Evolutionary conservation across 2,329 filamentous ascomycete genomes (phyloP).

Genomic region (Zymoseptoria brevis): DNA sequence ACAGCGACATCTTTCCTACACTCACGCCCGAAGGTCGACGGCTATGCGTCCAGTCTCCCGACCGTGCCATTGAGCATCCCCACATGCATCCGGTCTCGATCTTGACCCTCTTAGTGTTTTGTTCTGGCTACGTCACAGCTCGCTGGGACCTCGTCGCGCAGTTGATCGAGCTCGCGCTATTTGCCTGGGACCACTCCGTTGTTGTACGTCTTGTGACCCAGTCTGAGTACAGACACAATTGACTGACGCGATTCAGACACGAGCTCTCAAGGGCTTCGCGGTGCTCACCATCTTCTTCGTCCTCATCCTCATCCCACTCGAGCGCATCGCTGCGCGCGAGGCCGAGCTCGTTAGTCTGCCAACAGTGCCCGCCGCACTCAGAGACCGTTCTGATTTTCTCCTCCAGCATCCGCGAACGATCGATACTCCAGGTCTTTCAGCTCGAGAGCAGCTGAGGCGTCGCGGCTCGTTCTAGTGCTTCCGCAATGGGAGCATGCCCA

Average conservation of each 20-base stretch:
- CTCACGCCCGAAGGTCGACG: neutral
- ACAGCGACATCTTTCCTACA: neutral
- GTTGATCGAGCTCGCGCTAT: constrained; percentile 92
- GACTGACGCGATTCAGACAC: constrained; percentile 48
- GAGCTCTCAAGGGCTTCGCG: constrained; percentile 77
- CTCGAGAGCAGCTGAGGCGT: constrained; percentile 86
- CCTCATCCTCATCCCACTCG: constrained; percentile 73
- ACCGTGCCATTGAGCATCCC: neutral
- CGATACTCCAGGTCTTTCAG: constrained; percentile 69
- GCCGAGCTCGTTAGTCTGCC: constrained; percentile 60
- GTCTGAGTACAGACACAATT: neutral
- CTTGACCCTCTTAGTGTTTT: constrained; percentile 93
- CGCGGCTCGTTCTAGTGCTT: constrained; percentile 75
- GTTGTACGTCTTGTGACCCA: constrained; percentile 52
- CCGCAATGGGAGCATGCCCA: constrained; percentile 55
- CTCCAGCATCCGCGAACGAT: constrained; percentile 71
- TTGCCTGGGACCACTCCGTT: constrained; percentile 98
- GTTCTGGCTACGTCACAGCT: constrained; percentile 98
- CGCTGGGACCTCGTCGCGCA: constrained; percentile 97
- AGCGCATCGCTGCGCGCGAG: constrained; percentile 73
- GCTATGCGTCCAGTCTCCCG: neutral
- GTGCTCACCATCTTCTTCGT: constrained; percentile 79
- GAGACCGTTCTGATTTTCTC: constrained; percentile 17
- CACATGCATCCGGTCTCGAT: constrained; percentile 94
- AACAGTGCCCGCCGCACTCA: neutral